Conservation (phyloP, 2,329 filamentous ascomycete genomes). For the Cladosporium sp. region DNA sequence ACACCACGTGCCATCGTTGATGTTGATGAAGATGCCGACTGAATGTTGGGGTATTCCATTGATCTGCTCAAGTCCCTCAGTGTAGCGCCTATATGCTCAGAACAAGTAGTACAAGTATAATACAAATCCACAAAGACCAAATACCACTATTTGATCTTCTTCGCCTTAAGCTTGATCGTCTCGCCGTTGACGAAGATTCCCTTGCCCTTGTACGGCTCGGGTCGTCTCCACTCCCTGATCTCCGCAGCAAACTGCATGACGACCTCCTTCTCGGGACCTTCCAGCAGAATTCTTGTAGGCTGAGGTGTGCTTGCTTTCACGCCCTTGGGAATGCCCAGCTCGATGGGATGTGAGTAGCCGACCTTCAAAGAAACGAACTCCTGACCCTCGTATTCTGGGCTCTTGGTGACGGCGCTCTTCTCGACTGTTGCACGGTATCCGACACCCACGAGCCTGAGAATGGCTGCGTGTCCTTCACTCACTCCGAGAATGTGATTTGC, state of each 20-base stretch:
- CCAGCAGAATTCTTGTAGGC: constrained; percentile 84
- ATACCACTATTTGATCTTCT: constrained; percentile 54
- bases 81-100: constrained; percentile 9
- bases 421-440: constrained; percentile 91
- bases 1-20: no score
- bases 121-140: background rate
- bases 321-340: constrained; percentile 76
- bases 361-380: constrained; percentile 91
- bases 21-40: no score
- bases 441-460: constrained; percentile 88
- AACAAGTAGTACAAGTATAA: constrained; percentile 7
- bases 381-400: constrained; percentile 70
- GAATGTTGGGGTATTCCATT: constrained; percentile 7
- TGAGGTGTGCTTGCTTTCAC: constrained; percentile 84
- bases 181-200: constrained; percentile 97
- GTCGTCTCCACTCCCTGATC: constrained; percentile 81
- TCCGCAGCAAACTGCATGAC: constrained; percentile 88
- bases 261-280: constrained; percentile 79
- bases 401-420: constrained; percentile 62
- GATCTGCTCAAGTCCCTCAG: background rate
- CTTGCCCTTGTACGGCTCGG: constrained; percentile 99
- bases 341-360: constrained; percentile 92
- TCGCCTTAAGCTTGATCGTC: constrained; percentile 96
- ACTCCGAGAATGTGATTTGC: constrained; percentile 90
- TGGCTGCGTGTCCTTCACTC: constrained; percentile 91